phyloP scores from a whole-genome alignment of 352 stramenopile species.

The Stramenopiles sp. region DNA sequence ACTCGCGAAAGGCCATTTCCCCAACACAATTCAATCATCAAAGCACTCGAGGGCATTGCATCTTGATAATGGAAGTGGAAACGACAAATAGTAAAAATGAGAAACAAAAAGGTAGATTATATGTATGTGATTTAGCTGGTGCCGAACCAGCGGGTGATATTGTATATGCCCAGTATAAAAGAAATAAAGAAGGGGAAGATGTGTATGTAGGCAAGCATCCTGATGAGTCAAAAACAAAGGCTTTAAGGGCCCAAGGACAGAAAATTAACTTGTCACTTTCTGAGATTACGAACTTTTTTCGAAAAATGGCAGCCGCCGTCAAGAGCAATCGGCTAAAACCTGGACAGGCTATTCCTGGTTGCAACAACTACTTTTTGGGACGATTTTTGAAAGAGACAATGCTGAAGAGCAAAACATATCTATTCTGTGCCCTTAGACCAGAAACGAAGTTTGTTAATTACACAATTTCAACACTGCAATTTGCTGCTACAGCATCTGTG shows the following conservation, averaged over 20 bases:
- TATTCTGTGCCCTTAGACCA: conserved; percentile 74
- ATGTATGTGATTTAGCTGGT: conserved; percentile 74
- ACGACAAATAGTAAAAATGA: conserved; percentile 63
- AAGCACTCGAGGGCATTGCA: conserved; percentile 72
- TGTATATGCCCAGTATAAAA: conserved; percentile 75
- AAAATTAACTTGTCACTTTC: conserved; percentile 83
- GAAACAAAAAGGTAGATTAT: conserved; percentile 65
- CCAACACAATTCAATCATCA: conserved; percentile 82
- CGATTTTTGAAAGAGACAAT: conserved; percentile 89
- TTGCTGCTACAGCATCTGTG: conserved; percentile 74
- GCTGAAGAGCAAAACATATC: conserved; percentile 66
- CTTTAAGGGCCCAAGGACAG: conserved; percentile 77
- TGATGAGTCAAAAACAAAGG: conserved; percentile 70
- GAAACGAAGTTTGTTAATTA: conserved; percentile 75
- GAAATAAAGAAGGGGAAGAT: conserved; percentile 69
- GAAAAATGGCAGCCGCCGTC: conserved; percentile 82
- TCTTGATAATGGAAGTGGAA: conserved; percentile 81
- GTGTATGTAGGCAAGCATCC: conserved; percentile 64
- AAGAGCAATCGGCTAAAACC: conserved; percentile 80
- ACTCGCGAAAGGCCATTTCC: conserved; percentile 70
- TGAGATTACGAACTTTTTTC: conserved; percentile 86
- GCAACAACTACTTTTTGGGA: conserved; percentile 80
- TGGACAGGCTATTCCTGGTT: conserved; percentile 67
- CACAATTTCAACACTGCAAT: conserved; percentile 72
- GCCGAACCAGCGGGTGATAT: conserved; percentile 77